phyloP scores from a whole-genome alignment of 257 asterid species.

The Solanum lycopersicoides region DNA sequence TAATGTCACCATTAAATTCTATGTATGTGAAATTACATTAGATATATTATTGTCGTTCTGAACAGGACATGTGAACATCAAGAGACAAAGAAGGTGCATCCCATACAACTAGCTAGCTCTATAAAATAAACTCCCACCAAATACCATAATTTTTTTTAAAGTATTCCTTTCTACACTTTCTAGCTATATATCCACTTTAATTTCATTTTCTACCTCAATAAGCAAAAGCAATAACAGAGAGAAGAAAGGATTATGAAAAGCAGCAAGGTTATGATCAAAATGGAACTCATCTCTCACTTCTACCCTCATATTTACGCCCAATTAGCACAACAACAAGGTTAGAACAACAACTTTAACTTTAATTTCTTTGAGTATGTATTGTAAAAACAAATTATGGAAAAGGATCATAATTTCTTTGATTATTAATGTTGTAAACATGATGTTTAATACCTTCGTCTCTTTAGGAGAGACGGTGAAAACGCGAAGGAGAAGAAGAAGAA shows the following conservation, averaged over 20 bases:
- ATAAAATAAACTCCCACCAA: not conserved
- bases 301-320: conserved; percentile 23
- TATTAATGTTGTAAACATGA: not conserved
- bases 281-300: conserved; percentile 43
- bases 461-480: conserved; percentile 12
- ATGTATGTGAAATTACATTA: too few relatives aligned
- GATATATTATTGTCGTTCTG: not conserved
- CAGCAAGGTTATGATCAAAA: conserved; percentile 28
- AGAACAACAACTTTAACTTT: not conserved
- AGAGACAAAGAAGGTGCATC: not conserved
- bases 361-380: not conserved
- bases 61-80: not conserved
- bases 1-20: not conserved
- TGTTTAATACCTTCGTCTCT: not conserved
- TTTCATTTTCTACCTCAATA: not conserved
- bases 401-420: not conserved
- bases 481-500: conserved; percentile 24
- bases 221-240: not conserved
- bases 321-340: conserved; percentile 25
- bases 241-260: not conserved
- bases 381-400: not conserved
- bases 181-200: not conserved
- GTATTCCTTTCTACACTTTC: not conserved
- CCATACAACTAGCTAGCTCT: not conserved
- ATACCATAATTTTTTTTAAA: not conserved